phyloP scores from a whole-genome alignment of 768 basidiomycete species.

The Boletus coccyginus region DNA sequence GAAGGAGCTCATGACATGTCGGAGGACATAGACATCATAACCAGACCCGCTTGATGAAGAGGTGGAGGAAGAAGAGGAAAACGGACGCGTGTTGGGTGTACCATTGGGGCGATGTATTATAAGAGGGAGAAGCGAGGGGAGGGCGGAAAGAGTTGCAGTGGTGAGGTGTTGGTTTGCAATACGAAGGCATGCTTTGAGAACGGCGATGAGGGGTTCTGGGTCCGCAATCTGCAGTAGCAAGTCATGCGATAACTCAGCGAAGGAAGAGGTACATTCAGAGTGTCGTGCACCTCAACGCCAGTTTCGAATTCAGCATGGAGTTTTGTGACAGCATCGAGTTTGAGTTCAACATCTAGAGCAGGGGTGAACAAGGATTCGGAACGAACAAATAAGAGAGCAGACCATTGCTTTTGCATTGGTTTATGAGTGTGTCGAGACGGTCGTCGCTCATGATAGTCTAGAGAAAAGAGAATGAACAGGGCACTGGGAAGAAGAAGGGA shows the following conservation, averaged over 20 bases:
- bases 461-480: conserved; percentile 14
- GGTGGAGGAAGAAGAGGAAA: conserved; percentile 54
- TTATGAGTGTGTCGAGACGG: conserved; percentile 57
- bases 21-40: conserved; percentile 57
- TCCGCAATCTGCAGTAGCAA: conserved; percentile 58
- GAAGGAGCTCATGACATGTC: conserved; percentile 65
- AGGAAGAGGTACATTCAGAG: conserved; percentile 6
- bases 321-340: conserved; percentile 77
- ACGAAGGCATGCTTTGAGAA: conserved; percentile 73
- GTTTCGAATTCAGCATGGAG: conserved; percentile 73
- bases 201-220: conserved; percentile 63
- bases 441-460: conserved; percentile 50
- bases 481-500: conserved; percentile 7
- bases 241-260: conserved; percentile 12
- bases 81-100: conserved; percentile 31
- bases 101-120: conserved; percentile 45
- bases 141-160: conserved; percentile 68
- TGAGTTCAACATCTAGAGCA: conserved; percentile 69
- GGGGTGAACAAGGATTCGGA: conserved; percentile 5
- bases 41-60: conserved; percentile 43
- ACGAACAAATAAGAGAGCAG: conserved; percentile 15
- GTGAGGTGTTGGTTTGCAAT: conserved; percentile 81
- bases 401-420: conserved; percentile 68
- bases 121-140: conserved; percentile 65
- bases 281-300: conserved; percentile 56